phyloP scores from a whole-genome alignment of 2,329 filamentous ascomycete genomes.

The Hymenotorrendiella dingleyae region DNA sequence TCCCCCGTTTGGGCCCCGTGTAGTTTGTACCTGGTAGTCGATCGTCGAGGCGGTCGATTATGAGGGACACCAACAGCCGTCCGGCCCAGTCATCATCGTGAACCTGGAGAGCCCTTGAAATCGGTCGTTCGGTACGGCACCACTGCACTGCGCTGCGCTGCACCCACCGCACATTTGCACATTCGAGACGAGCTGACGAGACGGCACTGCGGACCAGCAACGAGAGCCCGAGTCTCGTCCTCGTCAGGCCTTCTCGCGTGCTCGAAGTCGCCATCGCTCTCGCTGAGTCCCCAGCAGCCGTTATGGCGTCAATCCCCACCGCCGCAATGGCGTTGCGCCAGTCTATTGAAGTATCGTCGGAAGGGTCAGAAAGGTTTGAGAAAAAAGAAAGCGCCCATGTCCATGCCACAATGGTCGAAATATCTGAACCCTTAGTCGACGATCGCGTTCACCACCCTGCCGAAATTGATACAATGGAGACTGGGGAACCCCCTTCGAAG shows the following conservation, averaged over 20 bases:
- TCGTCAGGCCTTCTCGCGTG: too few species aligned
- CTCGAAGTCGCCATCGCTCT: too few species aligned
- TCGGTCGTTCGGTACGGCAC: not conserved
- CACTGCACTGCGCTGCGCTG: slow-evolving; percentile 7
- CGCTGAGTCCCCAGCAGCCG: slow-evolving; percentile 4
- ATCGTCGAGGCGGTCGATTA: too few species aligned
- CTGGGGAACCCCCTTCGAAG: slow-evolving; percentile 20
- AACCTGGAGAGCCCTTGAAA: too few species aligned
- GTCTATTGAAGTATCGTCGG: slow-evolving; percentile 22
- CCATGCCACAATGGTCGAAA: slow-evolving; percentile 10
- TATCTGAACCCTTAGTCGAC: too few species aligned
- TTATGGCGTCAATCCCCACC: slow-evolving; percentile 23
- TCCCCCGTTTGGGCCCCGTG: slow-evolving; percentile 2
- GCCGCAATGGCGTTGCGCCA: slow-evolving; percentile 21
- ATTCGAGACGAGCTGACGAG: not conserved
- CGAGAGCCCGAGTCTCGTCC: too few species aligned
- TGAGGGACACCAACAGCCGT: too few species aligned
- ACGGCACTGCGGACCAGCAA: too few species aligned
- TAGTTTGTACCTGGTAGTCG: too few species aligned
- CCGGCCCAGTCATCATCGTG: too few species aligned
- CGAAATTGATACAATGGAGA: slow-evolving; percentile 7
- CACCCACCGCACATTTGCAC: too few species aligned
- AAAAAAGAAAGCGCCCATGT: not conserved
- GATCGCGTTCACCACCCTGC: too few species aligned
- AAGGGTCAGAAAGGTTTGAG: slow-evolving; percentile 7